Evolutionary conservation across 352 stramenopile genomes (phyloP).

Genomic region (Phytophthora hibernalis): DNA sequence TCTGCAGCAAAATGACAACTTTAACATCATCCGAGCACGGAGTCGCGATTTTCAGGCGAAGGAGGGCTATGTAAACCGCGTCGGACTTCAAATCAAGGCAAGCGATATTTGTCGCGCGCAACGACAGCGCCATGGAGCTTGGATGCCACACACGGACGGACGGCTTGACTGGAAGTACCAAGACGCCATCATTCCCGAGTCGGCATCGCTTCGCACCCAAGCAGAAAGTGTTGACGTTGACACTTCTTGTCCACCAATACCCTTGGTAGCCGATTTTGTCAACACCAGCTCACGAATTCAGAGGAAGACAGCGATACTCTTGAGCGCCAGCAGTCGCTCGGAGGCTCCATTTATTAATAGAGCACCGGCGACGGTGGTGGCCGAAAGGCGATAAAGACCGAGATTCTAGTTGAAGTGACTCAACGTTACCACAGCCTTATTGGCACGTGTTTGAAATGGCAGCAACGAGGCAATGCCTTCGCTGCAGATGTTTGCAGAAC

Average conservation of each 20-base stretch:
- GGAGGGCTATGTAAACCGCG: conserved; percentile 14
- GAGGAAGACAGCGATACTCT: no score
- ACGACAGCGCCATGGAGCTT: conserved; percentile 2
- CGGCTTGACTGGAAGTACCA: background rate
- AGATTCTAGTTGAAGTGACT: no score
- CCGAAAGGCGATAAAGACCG: no score
- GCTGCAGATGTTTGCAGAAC: no score
- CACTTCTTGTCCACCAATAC: conserved; percentile 4
- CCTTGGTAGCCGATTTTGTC: no score
- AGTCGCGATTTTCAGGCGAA: background rate
- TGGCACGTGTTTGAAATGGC: no score
- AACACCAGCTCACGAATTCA: no score
- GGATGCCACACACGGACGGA: background rate
- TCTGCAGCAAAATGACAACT: conserved; percentile 16
- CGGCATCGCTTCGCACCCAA: conserved; percentile 11
- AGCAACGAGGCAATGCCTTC: no score
- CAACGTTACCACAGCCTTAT: no score
- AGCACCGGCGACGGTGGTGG: no score
- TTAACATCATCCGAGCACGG: conserved; percentile 13
- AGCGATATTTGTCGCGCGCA: background rate
- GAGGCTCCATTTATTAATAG: no score
- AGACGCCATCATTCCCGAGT: conserved; percentile 18
- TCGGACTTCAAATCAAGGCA: conserved; percentile 26
- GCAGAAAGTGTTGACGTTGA: conserved; percentile 34
- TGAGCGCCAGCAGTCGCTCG: no score